A percentile compares a stretch with the other conserved stretches of the same genome.
Conservation (phyloP, 2,329 filamentous ascomycete genomes). For the Cercospora janseana region DNA sequence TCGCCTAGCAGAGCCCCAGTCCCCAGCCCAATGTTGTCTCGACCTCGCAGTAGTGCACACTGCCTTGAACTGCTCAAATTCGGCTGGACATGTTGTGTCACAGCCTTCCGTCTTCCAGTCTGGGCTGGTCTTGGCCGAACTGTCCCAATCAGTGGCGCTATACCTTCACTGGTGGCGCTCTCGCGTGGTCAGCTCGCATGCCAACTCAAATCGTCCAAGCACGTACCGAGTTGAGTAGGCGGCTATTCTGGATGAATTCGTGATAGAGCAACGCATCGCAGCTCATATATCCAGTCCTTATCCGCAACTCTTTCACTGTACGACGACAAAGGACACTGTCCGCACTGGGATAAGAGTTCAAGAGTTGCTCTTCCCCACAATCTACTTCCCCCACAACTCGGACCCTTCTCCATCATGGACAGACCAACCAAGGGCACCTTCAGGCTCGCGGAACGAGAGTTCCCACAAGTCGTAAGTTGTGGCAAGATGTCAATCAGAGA, state of each 20-base stretch:
- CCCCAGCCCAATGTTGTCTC: constrained; percentile 1
- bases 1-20: not conserved
- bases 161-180: constrained; percentile 1
- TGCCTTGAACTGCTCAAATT: constrained; percentile 1
- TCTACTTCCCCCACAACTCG: not conserved
- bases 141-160: constrained; percentile 1
- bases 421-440: constrained; percentile 37
- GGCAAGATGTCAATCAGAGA: not conserved
- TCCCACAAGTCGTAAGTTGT: constrained; percentile 30
- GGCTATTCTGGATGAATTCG: constrained; percentile 18
- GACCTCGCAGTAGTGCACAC: not conserved
- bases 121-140: constrained; percentile 49
- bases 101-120: constrained; percentile 35
- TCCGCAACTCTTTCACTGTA: constrained; percentile 1
- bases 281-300: constrained; percentile 13
- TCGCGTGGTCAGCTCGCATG: constrained; percentile 4
- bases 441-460: constrained; percentile 34
- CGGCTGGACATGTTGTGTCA: constrained; percentile 1
- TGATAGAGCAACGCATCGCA: not conserved
- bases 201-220: not conserved
- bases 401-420: constrained; percentile 28
- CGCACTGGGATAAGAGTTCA: not conserved
- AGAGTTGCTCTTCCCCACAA: not conserved
- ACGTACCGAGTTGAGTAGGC: constrained; percentile 5
- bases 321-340: not conserved